phyloP scores from a whole-genome alignment of 495 filamentous ascomycete genomes.

The Staphylotrichum longicolle region DNA sequence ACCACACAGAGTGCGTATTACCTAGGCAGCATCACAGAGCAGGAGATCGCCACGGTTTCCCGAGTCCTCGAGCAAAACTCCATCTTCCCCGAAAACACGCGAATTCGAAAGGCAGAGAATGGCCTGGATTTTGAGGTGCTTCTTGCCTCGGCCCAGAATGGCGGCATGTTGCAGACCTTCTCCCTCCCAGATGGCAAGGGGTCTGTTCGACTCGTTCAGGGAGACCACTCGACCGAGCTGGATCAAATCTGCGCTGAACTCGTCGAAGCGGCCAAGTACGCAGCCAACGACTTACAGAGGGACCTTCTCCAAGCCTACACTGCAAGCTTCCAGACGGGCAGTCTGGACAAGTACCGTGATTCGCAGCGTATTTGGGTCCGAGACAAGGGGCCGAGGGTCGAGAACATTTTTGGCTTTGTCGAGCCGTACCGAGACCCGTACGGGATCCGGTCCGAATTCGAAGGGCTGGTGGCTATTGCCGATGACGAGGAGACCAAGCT shows the following conservation, averaged over 20 bases:
- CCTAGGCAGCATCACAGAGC: conserved; percentile 22
- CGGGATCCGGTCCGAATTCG: conserved; percentile 47
- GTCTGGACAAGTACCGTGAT: conserved; percentile 36
- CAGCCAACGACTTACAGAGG: conserved; percentile 35
- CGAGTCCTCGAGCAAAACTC: conserved; percentile 18
- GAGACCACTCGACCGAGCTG: background rate
- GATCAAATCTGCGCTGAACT: conserved; percentile 52
- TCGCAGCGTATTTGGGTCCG: conserved; percentile 43
- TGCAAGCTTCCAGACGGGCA: conserved; percentile 41
- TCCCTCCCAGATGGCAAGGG: background rate
- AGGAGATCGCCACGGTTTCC: conserved; percentile 24
- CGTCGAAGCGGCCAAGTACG: conserved; percentile 56
- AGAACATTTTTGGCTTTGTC: conserved; percentile 49
- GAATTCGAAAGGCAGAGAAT: conserved; percentile 21
- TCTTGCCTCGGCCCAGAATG: background rate
- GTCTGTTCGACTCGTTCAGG: background rate
- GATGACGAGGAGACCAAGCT: conserved; percentile 40
- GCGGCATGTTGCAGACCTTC: background rate
- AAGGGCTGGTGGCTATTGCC: conserved; percentile 46
- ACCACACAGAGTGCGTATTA: conserved; percentile 27
- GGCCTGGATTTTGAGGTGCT: conserved; percentile 6
- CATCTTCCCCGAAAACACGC: conserved; percentile 30
- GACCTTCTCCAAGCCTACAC: conserved; percentile 32
- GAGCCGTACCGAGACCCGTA: conserved; percentile 51
- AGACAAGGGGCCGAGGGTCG: conserved; percentile 42